Conservation (phyloP, 2,329 filamentous ascomycete species). For the Penicillium sp. region DNA sequence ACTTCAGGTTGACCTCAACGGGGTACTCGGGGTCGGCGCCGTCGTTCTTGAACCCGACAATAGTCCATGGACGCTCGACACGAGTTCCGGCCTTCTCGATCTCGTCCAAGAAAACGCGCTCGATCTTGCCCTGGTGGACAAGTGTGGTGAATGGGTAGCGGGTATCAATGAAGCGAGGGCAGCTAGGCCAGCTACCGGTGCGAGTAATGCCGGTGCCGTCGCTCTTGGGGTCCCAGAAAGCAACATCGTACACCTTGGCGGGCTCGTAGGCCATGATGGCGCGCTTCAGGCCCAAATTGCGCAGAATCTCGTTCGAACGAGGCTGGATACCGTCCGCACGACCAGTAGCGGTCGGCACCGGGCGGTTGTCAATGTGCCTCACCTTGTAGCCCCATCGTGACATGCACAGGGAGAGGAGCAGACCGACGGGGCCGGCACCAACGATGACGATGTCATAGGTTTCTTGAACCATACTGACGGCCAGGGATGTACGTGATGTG, state of each 20-base stretch:
- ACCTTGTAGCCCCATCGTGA: conserved; percentile 93
- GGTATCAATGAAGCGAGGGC: conserved; percentile 76
- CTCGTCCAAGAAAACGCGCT: conserved; percentile 64
- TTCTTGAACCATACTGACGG: conserved; percentile 43
- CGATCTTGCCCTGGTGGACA: conserved; percentile 65
- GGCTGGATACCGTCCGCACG: conserved; percentile 92
- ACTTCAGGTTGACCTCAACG: conserved; percentile 75
- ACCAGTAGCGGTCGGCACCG: conserved; percentile 81
- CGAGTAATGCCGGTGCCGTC: conserved; percentile 59
- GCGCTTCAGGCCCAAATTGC: conserved; percentile 87
- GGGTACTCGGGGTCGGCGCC: conserved; percentile 70
- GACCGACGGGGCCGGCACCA: conserved; percentile 84
- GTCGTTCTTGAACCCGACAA: conserved; percentile 64
- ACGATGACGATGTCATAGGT: conserved; percentile 76
- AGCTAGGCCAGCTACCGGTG: conserved; percentile 78
- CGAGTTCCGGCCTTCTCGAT: conserved; percentile 61
- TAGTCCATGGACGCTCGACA: conserved; percentile 65
- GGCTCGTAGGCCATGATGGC: conserved; percentile 86
- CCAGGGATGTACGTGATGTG: background rate
- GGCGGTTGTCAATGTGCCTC: conserved; percentile 90
- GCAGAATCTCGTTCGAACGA: conserved; percentile 80
- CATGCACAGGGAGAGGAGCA: conserved; percentile 84
- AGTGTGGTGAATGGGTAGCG: conserved; percentile 67
- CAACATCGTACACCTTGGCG: conserved; percentile 77
- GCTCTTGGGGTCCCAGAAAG: conserved; percentile 65